phyloP scores from a whole-genome alignment of 768 basidiomycete genomes.

The Psilocybe tampanensis region DNA sequence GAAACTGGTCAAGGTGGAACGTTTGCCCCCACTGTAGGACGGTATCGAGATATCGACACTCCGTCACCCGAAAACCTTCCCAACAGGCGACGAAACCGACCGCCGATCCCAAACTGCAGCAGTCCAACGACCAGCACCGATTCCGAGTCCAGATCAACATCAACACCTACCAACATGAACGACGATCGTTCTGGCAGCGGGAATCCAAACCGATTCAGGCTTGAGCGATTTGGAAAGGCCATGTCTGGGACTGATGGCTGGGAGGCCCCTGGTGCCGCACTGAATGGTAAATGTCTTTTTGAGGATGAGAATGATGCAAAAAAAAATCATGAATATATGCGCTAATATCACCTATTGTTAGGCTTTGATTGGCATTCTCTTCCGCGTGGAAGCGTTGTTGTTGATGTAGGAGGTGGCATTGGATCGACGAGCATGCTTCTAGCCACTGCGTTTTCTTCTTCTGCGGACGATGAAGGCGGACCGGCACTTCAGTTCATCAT shows the following conservation, averaged over 20 bases:
- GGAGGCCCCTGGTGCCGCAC: conserved; percentile 64
- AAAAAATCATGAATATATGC: conserved; percentile 17
- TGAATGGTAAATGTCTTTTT: conserved; percentile 44
- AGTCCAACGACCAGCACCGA: conserved; percentile 5
- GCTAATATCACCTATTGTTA: conserved; percentile 24
- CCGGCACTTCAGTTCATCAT: conserved; percentile 50
- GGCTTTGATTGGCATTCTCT: conserved; percentile 66
- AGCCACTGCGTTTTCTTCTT: conserved; percentile 34
- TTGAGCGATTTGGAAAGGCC: conserved; percentile 73
- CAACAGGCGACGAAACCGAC: neutral
- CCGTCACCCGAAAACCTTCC: neutral
- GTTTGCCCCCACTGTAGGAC: neutral
- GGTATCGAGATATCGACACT: neutral
- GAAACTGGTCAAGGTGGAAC: conserved; percentile 21
- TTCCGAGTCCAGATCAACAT: neutral
- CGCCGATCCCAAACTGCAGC: neutral
- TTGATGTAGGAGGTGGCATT: conserved; percentile 76
- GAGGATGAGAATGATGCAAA: no score
- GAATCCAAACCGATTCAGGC: conserved; percentile 51
- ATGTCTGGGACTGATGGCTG: conserved; percentile 76
- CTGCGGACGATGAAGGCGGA: conserved; percentile 18
- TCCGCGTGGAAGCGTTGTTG: conserved; percentile 51
- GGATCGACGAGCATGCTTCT: conserved; percentile 47
- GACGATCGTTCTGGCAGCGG: neutral
- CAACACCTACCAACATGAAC: neutral